These are phyloP conservation scores for Pseudotsuga menziesii DNA, from an alignment of 75 land plant species.

Conservation along the genomic window DNA sequence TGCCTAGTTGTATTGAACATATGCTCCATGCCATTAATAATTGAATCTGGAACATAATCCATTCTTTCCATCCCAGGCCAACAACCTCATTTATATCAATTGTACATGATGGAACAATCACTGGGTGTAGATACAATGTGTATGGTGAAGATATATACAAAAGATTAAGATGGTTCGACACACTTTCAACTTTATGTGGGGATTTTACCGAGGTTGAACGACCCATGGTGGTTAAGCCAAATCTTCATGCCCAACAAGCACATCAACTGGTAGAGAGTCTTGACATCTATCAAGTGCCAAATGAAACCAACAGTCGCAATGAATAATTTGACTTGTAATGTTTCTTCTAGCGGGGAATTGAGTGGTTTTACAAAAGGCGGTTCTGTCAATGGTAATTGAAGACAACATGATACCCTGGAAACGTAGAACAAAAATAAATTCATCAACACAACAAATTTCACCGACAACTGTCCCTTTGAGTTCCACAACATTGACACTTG, in stretches of 20 bases:
- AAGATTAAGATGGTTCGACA: constrained; percentile 22
- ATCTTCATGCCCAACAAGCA: constrained; percentile 94
- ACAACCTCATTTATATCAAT: constrained; percentile 39
- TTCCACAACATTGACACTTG: no score
- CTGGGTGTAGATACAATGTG: constrained; percentile 81
- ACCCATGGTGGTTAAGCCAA: constrained; percentile 50
- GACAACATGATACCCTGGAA: no score
- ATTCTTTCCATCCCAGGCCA: constrained; percentile 30
- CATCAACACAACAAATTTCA: no score
- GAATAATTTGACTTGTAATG: no score
- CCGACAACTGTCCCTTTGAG: no score
- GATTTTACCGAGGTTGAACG: constrained; percentile 14
- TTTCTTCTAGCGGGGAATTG: no score
- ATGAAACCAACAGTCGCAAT: no score
- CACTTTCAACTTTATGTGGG: constrained; percentile 23
- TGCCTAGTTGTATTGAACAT: constrained; percentile 69
- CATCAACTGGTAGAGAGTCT: constrained; percentile 83
- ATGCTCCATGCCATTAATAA: constrained; percentile 94
- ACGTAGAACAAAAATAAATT: no score
- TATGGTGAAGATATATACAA: constrained; percentile 72
- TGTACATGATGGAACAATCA: constrained; percentile 44
- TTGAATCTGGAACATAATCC: constrained; percentile 42
- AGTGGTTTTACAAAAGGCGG: no score
- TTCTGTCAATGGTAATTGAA: no score
- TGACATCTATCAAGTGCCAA: constrained; percentile 88